These are phyloP conservation scores for Pyracantha coccinea DNA, from an alignment of 331 rosid genomes.

Conservation along the genomic window DNA sequence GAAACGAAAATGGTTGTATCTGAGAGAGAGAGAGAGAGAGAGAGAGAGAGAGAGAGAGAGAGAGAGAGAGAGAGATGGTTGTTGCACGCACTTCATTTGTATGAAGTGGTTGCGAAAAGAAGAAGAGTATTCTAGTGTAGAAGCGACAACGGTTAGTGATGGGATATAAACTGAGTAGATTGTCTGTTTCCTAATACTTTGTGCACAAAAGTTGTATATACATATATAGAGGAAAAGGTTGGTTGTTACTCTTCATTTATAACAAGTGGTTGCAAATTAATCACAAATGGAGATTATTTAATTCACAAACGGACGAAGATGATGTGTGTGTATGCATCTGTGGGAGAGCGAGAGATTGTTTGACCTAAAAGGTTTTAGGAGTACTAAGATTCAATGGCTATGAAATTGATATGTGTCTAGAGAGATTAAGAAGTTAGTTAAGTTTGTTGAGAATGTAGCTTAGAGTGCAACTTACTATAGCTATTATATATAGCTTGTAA, in stretches of 20 bases:
- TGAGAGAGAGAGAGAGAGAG: neutral
- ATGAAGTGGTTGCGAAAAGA: constrained; percentile 15
- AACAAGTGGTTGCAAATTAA: constrained; percentile 18
- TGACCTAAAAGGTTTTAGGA: neutral
- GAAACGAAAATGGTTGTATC: neutral
- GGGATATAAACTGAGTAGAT: constrained; percentile 2
- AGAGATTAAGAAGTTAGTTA: no score
- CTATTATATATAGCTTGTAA: no score
- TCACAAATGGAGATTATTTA: constrained; percentile 12
- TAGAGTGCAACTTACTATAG: no score
- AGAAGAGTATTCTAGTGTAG: constrained; percentile 13
- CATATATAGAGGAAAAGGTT: neutral
- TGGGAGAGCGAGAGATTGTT: neutral
- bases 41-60: constrained; percentile 2
- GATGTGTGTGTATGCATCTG: neutral
- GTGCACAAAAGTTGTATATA: neutral
- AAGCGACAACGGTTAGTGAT: constrained; percentile 5
- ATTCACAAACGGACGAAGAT: constrained; percentile 11
- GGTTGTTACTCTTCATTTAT: constrained; percentile 31
- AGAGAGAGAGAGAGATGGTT: neutral
- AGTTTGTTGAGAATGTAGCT: no score
- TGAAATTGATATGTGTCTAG: no score
- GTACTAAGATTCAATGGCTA: no score
- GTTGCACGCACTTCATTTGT: neutral
- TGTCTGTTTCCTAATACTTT: neutral